Percentiles rank a stretch among this genome's conserved stretches.
phyloP scores from a whole-genome alignment of 148 eudicot species.

The Limonium bicolor region DNA sequence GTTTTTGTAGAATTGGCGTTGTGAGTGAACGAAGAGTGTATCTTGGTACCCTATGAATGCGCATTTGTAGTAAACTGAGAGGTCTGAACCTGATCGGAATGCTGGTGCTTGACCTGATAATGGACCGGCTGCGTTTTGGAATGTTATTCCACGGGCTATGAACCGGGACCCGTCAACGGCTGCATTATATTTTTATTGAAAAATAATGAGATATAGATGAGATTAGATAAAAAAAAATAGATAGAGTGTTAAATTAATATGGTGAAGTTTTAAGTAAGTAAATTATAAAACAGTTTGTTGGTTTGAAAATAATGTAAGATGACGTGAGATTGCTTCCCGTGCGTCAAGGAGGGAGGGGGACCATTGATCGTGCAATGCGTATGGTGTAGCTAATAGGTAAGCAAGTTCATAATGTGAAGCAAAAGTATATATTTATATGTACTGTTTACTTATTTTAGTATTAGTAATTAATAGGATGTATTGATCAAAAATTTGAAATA shows the following conservation, averaged over 20 bases:
- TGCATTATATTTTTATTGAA: not conserved
- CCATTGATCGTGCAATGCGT: not conserved
- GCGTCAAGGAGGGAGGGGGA: not conserved
- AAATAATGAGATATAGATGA: not conserved
- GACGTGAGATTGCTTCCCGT: too few relatives aligned
- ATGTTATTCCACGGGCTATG: constrained; percentile 3
- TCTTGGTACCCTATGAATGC: constrained; percentile 36
- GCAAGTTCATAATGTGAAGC: too few relatives aligned
- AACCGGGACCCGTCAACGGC: constrained; percentile 7
- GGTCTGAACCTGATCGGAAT: constrained; percentile 20
- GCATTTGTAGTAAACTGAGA: constrained; percentile 26
- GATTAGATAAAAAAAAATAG: not conserved
- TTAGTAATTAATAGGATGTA: too few relatives aligned
- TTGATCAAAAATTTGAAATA: too few relatives aligned
- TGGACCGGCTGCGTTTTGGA: constrained; percentile 33
- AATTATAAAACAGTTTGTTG: not conserved
- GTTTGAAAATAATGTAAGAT: too few relatives aligned
- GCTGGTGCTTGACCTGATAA: constrained; percentile 26
- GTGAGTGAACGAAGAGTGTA: constrained; percentile 22
- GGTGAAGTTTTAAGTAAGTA: not conserved
- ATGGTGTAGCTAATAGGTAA: too few relatives aligned
- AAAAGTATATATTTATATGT: too few relatives aligned
- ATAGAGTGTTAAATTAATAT: not conserved
- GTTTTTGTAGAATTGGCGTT: constrained; percentile 27
- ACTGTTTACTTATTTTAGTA: too few relatives aligned